phyloP scores from a whole-genome alignment of 106 monocot genomes.

The Hemerocallis citrina region DNA sequence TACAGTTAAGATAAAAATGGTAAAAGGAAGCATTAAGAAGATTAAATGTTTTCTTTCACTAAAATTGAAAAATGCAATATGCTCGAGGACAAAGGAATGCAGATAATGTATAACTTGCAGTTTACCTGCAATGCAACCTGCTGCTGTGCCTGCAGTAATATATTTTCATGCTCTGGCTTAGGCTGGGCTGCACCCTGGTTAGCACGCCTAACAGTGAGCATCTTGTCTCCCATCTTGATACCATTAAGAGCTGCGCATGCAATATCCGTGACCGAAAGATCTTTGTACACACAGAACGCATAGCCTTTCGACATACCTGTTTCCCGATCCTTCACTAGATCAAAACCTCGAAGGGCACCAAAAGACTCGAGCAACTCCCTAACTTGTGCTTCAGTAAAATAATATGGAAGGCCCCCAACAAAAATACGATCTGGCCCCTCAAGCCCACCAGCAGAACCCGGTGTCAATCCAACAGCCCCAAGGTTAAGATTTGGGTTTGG shows the following conservation, averaged over 20 bases:
- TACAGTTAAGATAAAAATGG: too few species aligned
- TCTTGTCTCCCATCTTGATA: constrained; percentile 97
- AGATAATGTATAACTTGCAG: too few species aligned
- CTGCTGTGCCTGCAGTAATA: constrained; percentile 78
- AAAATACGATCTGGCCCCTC: constrained; percentile 76
- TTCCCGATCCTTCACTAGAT: constrained; percentile 91
- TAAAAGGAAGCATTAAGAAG: too few species aligned
- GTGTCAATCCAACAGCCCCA: constrained; percentile 57
- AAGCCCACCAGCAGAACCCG: constrained; percentile 60
- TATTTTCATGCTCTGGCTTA: constrained; percentile 80
- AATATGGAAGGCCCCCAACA: constrained; percentile 75
- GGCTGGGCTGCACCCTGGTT: constrained; percentile 77
- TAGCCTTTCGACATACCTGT: constrained; percentile 88
- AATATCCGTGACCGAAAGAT: constrained; percentile 79
- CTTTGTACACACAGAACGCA: constrained; percentile 89
- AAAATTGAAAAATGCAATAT: too few species aligned
- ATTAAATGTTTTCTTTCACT: too few species aligned
- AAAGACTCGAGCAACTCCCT: constrained; percentile 73
- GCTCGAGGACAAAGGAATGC: too few species aligned
- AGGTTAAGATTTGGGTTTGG: constrained; percentile 66
- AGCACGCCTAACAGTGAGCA: constrained; percentile 82
- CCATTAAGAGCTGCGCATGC: constrained; percentile 95
- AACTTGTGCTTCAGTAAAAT: constrained; percentile 67
- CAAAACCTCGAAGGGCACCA: constrained; percentile 76
- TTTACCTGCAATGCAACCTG: constrained; percentile 81